These are phyloP conservation scores for Termitomyces heimii DNA, from an alignment of 768 basidiomycete genomes.

Conservation along the genomic window DNA sequence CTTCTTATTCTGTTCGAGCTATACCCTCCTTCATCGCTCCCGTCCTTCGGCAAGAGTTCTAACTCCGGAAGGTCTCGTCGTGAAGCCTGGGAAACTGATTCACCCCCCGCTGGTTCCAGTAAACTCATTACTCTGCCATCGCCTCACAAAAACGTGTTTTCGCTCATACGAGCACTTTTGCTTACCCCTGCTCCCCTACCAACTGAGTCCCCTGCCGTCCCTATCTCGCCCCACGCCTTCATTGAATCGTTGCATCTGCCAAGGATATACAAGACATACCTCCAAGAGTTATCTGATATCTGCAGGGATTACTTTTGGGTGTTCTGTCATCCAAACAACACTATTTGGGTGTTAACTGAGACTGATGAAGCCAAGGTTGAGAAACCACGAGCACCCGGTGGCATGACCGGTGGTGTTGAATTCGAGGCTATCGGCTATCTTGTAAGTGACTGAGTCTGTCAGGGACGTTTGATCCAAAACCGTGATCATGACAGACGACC, in stretches of 20 bases:
- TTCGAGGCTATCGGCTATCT: slow-evolving; percentile 96
- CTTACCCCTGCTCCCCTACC: slow-evolving; percentile 66
- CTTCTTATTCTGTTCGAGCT: slow-evolving; percentile 85
- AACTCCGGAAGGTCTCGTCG: slow-evolving; percentile 25
- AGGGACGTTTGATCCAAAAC: not conserved
- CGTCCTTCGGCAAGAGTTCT: slow-evolving; percentile 34
- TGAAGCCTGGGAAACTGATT: slow-evolving; percentile 55
- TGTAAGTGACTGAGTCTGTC: slow-evolving; percentile 38
- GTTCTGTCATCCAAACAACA: slow-evolving; percentile 93
- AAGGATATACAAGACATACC: slow-evolving; percentile 74
- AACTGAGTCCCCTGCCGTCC: slow-evolving; percentile 52
- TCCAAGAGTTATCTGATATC: slow-evolving; percentile 81
- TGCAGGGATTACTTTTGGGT: slow-evolving; percentile 97
- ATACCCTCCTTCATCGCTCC: slow-evolving; percentile 69
- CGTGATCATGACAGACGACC: slow-evolving; percentile 50
- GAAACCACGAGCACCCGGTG: slow-evolving; percentile 89
- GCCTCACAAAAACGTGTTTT: slow-evolving; percentile 69
- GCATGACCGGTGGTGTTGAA: slow-evolving; percentile 98
- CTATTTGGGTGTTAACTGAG: slow-evolving; percentile 80
- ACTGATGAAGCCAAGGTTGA: slow-evolving; percentile 84
- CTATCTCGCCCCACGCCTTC: slow-evolving; percentile 74
- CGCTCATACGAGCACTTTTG: slow-evolving; percentile 70
- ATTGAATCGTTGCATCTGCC: slow-evolving; percentile 66
- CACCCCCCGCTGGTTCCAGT: slow-evolving; percentile 30
- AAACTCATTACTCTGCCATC: slow-evolving; percentile 61